A percentile compares a stretch with the other conserved stretches of the same genome.
Conservation (phyloP, 2,329 filamentous ascomycete genomes). For the Knufia petricola region DNA sequence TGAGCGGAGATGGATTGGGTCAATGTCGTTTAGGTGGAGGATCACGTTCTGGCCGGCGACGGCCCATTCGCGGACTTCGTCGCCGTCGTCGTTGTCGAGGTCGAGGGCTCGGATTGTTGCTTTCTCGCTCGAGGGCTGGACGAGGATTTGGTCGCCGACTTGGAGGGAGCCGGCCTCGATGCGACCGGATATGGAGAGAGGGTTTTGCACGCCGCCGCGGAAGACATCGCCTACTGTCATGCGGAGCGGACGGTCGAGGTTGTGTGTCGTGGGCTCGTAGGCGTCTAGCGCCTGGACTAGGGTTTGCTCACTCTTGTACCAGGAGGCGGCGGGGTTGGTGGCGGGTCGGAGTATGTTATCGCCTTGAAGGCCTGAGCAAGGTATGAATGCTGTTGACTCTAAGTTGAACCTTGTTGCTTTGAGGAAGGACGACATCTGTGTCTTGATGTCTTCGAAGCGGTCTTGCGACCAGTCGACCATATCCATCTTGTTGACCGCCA, state of each 20-base stretch:
- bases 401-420: slow-evolving; percentile 68
- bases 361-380: slow-evolving; percentile 78
- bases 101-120: slow-evolving; percentile 75
- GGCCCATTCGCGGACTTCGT: slow-evolving; percentile 58
- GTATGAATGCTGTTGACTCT: slow-evolving; percentile 77
- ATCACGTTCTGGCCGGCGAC: slow-evolving; percentile 84
- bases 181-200: slow-evolving; percentile 75
- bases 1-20: slow-evolving; percentile 67
- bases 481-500: slow-evolving; percentile 94
- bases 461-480: slow-evolving; percentile 71
- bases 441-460: slow-evolving; percentile 73
- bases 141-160: slow-evolving; percentile 66
- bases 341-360: slow-evolving; percentile 60
- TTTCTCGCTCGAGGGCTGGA: slow-evolving; percentile 72
- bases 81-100: slow-evolving; percentile 53
- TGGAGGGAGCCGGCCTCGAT: slow-evolving; percentile 79
- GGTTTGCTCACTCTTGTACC: slow-evolving; percentile 69
- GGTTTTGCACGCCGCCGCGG: slow-evolving; percentile 65
- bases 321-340: slow-evolving; percentile 47
- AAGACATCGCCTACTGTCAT: slow-evolving; percentile 85
- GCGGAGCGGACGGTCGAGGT: slow-evolving; percentile 68
- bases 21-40: slow-evolving; percentile 76
- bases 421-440: slow-evolving; percentile 76
- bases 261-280: slow-evolving; percentile 62
- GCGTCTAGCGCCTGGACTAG: slow-evolving; percentile 75